These are phyloP conservation scores for Bodo saltans DNA, from an alignment of 78 protist species.

Conservation along the genomic window DNA sequence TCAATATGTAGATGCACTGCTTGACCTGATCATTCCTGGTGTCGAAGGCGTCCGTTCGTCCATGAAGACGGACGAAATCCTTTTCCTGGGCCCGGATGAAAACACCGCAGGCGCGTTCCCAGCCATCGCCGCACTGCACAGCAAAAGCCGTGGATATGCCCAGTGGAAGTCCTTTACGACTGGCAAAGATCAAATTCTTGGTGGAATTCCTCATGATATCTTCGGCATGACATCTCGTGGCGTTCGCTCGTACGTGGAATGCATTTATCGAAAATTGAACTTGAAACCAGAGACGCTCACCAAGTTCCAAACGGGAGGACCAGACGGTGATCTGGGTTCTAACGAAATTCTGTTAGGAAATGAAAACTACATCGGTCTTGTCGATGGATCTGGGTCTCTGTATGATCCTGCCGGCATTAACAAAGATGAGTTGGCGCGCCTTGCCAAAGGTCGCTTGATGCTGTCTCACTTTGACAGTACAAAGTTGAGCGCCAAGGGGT, in stretches of 20 bases:
- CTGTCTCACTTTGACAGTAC: neutral
- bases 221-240: slow-evolving; percentile 88
- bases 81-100: slow-evolving; percentile 73
- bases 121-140: slow-evolving; percentile 50
- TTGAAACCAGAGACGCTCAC: slow-evolving; percentile 39
- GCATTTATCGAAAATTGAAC: slow-evolving; percentile 34
- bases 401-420: slow-evolving; percentile 37
- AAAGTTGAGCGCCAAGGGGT: slow-evolving; percentile 42
- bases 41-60: neutral
- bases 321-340: slow-evolving; percentile 88
- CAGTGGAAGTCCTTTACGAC: slow-evolving; percentile 59
- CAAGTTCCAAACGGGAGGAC: slow-evolving; percentile 85
- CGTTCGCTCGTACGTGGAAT: slow-evolving; percentile 73
- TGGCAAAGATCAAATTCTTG: slow-evolving; percentile 41
- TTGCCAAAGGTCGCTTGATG: neutral
- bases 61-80: slow-evolving; percentile 24
- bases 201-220: slow-evolving; percentile 79
- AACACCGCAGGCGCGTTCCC: slow-evolving; percentile 49
- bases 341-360: slow-evolving; percentile 61
- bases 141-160: slow-evolving; percentile 18
- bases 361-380: slow-evolving; percentile 54
- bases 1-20: slow-evolving; percentile 55
- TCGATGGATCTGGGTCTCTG: slow-evolving; percentile 73
- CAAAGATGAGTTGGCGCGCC: slow-evolving; percentile 9
- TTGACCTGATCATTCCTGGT: slow-evolving; percentile 42